Evolutionary conservation across 2,329 filamentous ascomycete genomes (phyloP), one percentile per base, ranked within the genome.

Genomic region (Xylariomycetidae sp.): DNA sequence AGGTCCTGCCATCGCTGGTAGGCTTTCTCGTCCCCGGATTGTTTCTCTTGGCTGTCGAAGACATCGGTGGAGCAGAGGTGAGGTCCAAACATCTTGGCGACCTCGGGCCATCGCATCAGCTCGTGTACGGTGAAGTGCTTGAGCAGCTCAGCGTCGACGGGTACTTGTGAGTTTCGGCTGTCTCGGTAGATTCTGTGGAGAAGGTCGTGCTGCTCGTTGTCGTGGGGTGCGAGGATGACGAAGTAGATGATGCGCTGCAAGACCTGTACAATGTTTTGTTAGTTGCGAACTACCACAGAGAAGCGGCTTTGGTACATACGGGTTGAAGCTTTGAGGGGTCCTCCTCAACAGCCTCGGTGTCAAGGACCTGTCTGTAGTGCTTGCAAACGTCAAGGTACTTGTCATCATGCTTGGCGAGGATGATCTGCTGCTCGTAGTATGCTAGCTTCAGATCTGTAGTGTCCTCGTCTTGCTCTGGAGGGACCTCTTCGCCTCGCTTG

Each of bases 351-450:
- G 89, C 86, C 60, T 95, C 88, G 0, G 93, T 98, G 58, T 98
- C 90, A 41, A 98, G 67, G 4, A 98, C 90, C 59, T 96, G 89
- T 58, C 92, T 76, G 68, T 96, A 98, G 65, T 98, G 80, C 67
- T 98, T 98, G 79, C 92, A 98, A 20, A 82, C 90, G 44, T 96
- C 90, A 20, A 98, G 78, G 55, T 98, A 98, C 64, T 95, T 95
- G 67, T 88, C 79, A 46, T 98, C 92, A 53, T 98, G 89, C 73
- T 95, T 96, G 36, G 92, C 86, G 33, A 98, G 71, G 29, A 79
- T 83, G 54, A 98, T 94, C 65, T 98, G 92, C 60, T 96, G 92
- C 65, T 95, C 89, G 65, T 95, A 98, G 67, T 88, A 98, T 46
- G 78, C 79, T 49, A 98, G 74, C 74, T 98, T 98, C 48, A 98